Percentiles rank a stretch among this genome's conserved stretches.
Evolutionary conservation across 495 filamentous ascomycete species (phyloP).

Genomic region (Clavariopsis aquatica): DNA sequence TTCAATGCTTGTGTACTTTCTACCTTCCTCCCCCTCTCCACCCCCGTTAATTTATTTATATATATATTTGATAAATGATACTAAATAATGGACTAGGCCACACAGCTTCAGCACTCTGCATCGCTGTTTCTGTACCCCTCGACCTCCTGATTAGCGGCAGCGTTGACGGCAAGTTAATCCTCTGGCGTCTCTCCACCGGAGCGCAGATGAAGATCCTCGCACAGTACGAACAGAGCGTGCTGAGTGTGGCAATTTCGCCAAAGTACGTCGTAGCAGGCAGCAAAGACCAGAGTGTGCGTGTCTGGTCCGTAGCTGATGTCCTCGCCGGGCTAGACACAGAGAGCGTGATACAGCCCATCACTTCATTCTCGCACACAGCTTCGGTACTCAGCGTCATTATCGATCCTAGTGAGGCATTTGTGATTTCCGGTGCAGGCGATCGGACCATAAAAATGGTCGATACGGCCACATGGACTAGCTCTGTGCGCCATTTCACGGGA

Average conservation of each 20-base stretch:
- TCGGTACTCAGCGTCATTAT: constrained; percentile 18
- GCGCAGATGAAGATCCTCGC: background rate
- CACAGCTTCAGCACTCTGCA: background rate
- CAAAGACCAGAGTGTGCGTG: background rate
- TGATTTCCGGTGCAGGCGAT: background rate
- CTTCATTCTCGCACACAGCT: too few species aligned
- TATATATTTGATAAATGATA: too few species aligned
- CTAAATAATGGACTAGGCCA: background rate
- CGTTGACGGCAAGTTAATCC: background rate
- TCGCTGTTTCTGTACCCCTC: background rate
- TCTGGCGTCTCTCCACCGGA: background rate
- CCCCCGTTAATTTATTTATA: background rate
- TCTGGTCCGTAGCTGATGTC: too few species aligned
- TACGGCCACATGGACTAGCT: background rate
- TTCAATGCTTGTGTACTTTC: too few species aligned
- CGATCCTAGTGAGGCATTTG: background rate
- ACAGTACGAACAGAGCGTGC: background rate
- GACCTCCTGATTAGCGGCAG: constrained; percentile 2
- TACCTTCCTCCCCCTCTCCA: background rate
- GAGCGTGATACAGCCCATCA: too few species aligned
- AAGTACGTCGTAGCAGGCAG: background rate
- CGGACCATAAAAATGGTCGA: background rate
- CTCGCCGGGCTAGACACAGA: too few species aligned
- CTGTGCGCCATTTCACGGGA: background rate
- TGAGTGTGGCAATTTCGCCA: background rate